Conservation (phyloP, 345 rosid species). For the Anacardium occidentale region DNA sequence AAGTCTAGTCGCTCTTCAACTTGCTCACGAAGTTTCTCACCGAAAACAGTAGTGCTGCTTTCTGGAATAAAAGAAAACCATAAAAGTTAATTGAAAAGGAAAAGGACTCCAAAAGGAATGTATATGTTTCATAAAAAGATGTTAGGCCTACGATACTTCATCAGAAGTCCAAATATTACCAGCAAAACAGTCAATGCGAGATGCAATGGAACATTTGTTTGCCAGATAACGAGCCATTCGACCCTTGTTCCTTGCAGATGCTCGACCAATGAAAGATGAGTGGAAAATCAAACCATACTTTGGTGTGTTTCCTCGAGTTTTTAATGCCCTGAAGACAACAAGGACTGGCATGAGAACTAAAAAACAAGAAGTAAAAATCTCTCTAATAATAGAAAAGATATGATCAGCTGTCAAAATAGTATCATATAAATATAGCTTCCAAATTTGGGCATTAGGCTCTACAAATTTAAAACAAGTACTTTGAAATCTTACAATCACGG, state of each 20-base stretch:
- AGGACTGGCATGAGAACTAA: background rate
- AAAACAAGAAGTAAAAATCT: background rate
- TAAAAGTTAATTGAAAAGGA: background rate
- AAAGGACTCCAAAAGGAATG: background rate
- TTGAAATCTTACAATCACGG: background rate
- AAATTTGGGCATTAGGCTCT: background rate
- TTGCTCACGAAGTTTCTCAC: conserved; percentile 93
- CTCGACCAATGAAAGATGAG: conserved; percentile 89
- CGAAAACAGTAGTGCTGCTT: conserved; percentile 51
- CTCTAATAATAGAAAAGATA: background rate
- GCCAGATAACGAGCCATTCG: conserved; percentile 97
- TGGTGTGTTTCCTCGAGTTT: conserved; percentile 96
- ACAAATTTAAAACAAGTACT: background rate
- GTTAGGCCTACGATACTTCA: background rate
- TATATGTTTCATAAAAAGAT: background rate
- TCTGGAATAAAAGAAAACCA: conserved; percentile 39
- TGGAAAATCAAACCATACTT: conserved; percentile 94
- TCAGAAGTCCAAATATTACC: conserved; percentile 38
- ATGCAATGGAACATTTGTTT: conserved; percentile 92
- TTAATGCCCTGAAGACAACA: conserved; percentile 59
- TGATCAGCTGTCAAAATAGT: background rate
- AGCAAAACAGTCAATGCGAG: conserved; percentile 88
- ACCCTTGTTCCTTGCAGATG: conserved; percentile 87
- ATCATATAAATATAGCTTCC: background rate
- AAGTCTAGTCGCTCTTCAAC: conserved; percentile 91